phyloP scores from a whole-genome alignment of 768 basidiomycete genomes.

The Panus rudis region DNA sequence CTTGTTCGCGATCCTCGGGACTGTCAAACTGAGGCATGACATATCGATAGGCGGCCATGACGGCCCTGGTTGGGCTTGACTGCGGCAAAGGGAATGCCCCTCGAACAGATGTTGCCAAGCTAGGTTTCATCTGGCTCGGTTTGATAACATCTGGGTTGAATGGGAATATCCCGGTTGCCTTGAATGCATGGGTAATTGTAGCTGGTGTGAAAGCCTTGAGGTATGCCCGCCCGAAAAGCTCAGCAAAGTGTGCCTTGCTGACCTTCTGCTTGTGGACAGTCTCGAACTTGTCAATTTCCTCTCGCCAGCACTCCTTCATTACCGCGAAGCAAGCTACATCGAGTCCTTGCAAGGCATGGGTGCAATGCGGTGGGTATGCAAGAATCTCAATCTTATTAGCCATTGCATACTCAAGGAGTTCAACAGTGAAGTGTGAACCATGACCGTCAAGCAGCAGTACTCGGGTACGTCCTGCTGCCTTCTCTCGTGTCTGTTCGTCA shows the following conservation, averaged over 20 bases:
- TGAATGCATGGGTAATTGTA: conserved; percentile 13
- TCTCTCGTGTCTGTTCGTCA: conserved; percentile 27
- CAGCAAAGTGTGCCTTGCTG: conserved; percentile 11
- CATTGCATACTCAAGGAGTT: conserved; percentile 33
- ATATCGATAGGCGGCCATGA: not conserved
- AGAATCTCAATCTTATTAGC: conserved; percentile 33
- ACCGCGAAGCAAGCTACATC: conserved; percentile 37
- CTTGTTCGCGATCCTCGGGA: not conserved
- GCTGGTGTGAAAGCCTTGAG: conserved; percentile 11
- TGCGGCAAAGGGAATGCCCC: not conserved
- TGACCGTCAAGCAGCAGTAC: conserved; percentile 37
- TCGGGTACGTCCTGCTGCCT: conserved; percentile 23
- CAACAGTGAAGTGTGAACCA: conserved; percentile 29
- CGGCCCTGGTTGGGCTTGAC: not conserved
- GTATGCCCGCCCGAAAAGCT: conserved; percentile 10
- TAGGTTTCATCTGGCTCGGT: conserved; percentile 11
- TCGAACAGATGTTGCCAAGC: conserved; percentile 8
- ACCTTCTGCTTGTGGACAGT: conserved; percentile 1
- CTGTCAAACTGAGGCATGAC: not conserved
- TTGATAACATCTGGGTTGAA: conserved; percentile 13
- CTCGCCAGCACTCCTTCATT: conserved; percentile 26
- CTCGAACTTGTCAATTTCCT: conserved; percentile 7
- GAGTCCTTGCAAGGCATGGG: conserved; percentile 35
- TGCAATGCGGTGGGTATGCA: conserved; percentile 40
- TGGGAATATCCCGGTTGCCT: conserved; percentile 13